Evolutionary conservation across 108 stramenopile genomes (phyloP).

Genomic region (Pelagomonas calceolata): DNA sequence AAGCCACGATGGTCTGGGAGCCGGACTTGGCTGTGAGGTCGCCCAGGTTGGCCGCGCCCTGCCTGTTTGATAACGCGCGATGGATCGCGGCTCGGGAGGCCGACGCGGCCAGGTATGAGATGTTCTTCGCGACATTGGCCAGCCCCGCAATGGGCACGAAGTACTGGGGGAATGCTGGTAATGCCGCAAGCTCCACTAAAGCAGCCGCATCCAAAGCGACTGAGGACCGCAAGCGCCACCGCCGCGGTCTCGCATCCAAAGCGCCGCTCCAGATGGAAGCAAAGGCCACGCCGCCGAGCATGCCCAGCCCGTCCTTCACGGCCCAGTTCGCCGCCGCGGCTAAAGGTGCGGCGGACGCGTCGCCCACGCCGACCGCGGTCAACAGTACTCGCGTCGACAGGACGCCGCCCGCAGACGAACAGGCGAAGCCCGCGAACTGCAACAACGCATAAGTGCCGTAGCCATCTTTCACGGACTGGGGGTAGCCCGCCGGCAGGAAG

Average conservation of each 20-base stretch:
- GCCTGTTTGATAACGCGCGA: conserved; percentile 49
- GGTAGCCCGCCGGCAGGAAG: conserved; percentile 57
- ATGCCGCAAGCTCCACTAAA: conserved; percentile 65
- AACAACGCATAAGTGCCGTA: conserved; percentile 56
- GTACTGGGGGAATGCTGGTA: conserved; percentile 51
- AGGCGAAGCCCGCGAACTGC: conserved; percentile 50
- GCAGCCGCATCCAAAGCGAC: conserved; percentile 68
- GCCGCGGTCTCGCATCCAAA: conserved; percentile 77
- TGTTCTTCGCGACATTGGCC: conserved; percentile 93
- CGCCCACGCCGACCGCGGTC: conserved; percentile 76
- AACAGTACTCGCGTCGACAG: conserved; percentile 77
- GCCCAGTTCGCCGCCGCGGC: conserved; percentile 96
- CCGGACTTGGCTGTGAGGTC: conserved; percentile 94
- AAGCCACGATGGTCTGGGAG: conserved; percentile 76
- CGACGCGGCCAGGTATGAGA: conserved; percentile 72
- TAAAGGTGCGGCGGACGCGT: conserved; percentile 66
- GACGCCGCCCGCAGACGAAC: conserved; percentile 68
- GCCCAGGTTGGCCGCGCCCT: conserved; percentile 59
- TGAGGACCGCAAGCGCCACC: conserved; percentile 77
- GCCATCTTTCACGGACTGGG: conserved; percentile 51
- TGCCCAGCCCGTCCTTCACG: conserved; percentile 89
- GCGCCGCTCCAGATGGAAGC: conserved; percentile 63
- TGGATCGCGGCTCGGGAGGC: conserved; percentile 86
- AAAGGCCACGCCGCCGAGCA: conserved; percentile 81
- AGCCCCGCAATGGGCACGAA: conserved; percentile 73